phyloP scores from a whole-genome alignment of 2,329 filamentous ascomycete genomes.

The Colletotrichum somersetense region DNA sequence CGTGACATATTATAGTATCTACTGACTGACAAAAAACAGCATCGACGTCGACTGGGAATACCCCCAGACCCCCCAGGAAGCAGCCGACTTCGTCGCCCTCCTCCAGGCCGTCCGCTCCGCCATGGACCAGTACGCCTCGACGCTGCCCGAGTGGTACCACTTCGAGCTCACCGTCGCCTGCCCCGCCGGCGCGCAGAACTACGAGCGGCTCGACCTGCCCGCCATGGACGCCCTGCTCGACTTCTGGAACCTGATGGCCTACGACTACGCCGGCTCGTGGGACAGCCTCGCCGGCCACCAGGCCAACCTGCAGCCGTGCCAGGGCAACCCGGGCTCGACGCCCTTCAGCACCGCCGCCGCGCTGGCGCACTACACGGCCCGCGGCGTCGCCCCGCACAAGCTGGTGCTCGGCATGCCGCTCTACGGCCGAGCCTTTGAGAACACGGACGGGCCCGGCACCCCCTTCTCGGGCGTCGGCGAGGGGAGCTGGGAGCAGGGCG shows the following conservation, averaged over 20 bases:
- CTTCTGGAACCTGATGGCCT: conserved; percentile 89
- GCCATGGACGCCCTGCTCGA: conserved; percentile 76
- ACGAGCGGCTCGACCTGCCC: conserved; percentile 70
- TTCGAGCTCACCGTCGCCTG: conserved; percentile 76
- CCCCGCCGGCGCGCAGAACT: conserved; percentile 73
- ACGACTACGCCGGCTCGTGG: conserved; percentile 90
- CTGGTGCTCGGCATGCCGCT: conserved; percentile 92
- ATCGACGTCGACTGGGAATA: conserved; percentile 80
- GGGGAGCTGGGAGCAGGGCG: conserved; percentile 86
- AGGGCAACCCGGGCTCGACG: conserved; percentile 71
- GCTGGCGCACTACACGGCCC: conserved; percentile 75
- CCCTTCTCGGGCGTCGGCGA: conserved; percentile 79
- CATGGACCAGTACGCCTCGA: conserved; percentile 68
- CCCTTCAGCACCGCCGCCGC: conserved; percentile 83
- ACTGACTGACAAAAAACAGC: background rate
- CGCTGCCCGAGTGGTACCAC: conserved; percentile 60
- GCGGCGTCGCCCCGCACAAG: conserved; percentile 76
- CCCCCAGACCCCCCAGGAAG: conserved; percentile 67
- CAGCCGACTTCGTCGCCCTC: conserved; percentile 69
- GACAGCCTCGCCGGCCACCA: conserved; percentile 79
- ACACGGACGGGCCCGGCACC: conserved; percentile 80
- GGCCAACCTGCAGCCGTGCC: conserved; percentile 78
- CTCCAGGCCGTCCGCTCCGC: conserved; percentile 67
- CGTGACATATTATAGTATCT: background rate
- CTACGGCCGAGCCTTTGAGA: conserved; percentile 87